These are phyloP conservation scores for Parastagonospora avenae DNA, from an alignment of 2,329 filamentous ascomycete genomes.

Conservation along the genomic window DNA sequence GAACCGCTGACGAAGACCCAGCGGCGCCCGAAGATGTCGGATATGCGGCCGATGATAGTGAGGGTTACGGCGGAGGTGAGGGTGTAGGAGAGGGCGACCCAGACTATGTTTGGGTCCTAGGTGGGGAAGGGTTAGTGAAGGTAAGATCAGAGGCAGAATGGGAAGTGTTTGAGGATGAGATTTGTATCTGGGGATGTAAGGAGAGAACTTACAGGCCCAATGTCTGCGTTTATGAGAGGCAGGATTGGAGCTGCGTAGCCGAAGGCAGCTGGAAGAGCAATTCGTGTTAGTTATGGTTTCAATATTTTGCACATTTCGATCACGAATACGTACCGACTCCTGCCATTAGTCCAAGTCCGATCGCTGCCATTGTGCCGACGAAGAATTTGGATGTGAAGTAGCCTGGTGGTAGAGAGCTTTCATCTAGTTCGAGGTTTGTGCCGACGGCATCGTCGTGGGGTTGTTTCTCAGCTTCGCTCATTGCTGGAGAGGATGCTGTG, in stretches of 20 bases:
- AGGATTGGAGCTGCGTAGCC: slow-evolving; percentile 20
- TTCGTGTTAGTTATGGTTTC: background rate
- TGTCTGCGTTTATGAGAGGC: slow-evolving; percentile 18
- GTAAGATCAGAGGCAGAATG: no score
- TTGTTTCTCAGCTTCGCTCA: slow-evolving; percentile 5
- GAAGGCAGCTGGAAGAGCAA: slow-evolving; percentile 3
- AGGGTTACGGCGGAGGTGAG: slow-evolving; percentile 8
- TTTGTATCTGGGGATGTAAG: background rate
- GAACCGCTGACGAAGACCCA: slow-evolving; percentile 41
- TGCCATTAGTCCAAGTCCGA: slow-evolving; percentile 11
- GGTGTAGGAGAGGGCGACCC: slow-evolving; percentile 14
- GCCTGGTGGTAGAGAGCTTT: slow-evolving; percentile 10
- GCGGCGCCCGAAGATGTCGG: slow-evolving; percentile 25
- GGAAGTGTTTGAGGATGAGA: no score
- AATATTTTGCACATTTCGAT: background rate
- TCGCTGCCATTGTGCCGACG: slow-evolving; percentile 12
- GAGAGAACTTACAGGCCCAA: slow-evolving; percentile 9
- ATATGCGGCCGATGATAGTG: slow-evolving; percentile 9
- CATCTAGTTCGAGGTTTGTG: slow-evolving; percentile 10
- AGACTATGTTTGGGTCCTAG: slow-evolving; percentile 2
- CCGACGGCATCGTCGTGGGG: slow-evolving; percentile 1
- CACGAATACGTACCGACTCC: slow-evolving; percentile 1
- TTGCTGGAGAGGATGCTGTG: background rate
- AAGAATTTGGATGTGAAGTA: slow-evolving; percentile 18
- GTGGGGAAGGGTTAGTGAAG: slow-evolving; percentile 3